Evolutionary conservation across 345 rosid genomes (phyloP), one percentile per base, ranked within the genome.

Genomic region (Trapa bicornis): DNA sequence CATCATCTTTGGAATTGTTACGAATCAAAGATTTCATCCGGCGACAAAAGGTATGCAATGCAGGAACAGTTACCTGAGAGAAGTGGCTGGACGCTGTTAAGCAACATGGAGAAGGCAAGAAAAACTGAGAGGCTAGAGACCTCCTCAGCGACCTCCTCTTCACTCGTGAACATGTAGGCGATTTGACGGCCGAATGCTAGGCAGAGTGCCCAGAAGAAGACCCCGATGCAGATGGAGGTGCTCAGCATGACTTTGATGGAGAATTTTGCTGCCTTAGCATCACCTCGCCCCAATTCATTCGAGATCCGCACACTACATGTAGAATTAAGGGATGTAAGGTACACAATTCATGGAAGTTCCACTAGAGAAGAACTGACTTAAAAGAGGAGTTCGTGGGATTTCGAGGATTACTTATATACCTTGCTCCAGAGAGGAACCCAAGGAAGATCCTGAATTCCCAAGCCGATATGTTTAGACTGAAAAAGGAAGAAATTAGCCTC

Each of bases 241-340:
- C 52, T 3, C 1, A 77, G 32, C 2, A 52, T 52, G 5, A 80
- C 81, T 68, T 73, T 78, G 4, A 82, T 66, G 0, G 86, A 65
- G 58, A 82, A 82, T 35, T 68, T 67, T 13, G 76, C 81, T 6
- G 81, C 86, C 37, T 72, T 69, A 0, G 78, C 77, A 36, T 80
- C 64, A 47, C 82, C 81, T 65, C 53, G 75, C 29, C 88, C 88
- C 53, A 84, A 39, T 75, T 82, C 84, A 65, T 84, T 84, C 15
- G 84, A 70, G 3, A 84, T 76, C 37, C 88, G 68, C 16, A 81
- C 88, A 0, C 96, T 88, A 53, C 7, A 52, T 43, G 48, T 2
- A 52, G 36, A 17, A 22, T 22, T 22, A 22, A 5, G 48, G 36
- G 50, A 42, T 1, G 7, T 8, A 41, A 3, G 6, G 57, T 4